A percentile compares a stretch with the other conserved stretches of the same genome.
phyloP scores from a whole-genome alignment of 805 yeast species.

The Suhomyces faveliae region DNA sequence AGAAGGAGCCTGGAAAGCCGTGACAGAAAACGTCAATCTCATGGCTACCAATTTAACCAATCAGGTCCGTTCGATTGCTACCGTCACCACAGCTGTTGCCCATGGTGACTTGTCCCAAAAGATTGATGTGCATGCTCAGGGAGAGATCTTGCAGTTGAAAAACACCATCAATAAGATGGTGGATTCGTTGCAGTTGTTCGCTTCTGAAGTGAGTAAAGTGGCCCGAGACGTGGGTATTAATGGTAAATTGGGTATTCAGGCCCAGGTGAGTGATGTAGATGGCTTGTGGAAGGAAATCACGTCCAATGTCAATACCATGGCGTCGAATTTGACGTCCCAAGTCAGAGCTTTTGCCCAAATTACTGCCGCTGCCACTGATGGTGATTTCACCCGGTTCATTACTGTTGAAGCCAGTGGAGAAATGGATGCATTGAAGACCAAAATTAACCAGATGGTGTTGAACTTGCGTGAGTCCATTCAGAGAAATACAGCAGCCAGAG shows the following conservation, averaged over 20 bases:
- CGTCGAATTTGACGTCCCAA: slow-evolving; percentile 87
- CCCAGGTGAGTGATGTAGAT: slow-evolving; percentile 86
- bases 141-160: slow-evolving; percentile 82
- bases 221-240: slow-evolving; percentile 93
- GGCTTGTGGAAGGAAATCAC: slow-evolving; percentile 92
- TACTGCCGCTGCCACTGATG: slow-evolving; percentile 92
- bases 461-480: slow-evolving; percentile 86
- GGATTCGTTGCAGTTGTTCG: slow-evolving; percentile 83
- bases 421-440: slow-evolving; percentile 70
- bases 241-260: slow-evolving; percentile 90
- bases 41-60: slow-evolving; percentile 55
- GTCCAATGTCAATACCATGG: slow-evolving; percentile 90
- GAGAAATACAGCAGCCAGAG: slow-evolving; percentile 89
- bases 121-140: slow-evolving; percentile 87
- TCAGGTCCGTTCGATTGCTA: slow-evolving; percentile 85
- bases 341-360: slow-evolving; percentile 92
- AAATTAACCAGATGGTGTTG: slow-evolving; percentile 60
- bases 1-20: slow-evolving; percentile 52
- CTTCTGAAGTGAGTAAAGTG: slow-evolving; percentile 83
- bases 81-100: slow-evolving; percentile 90
- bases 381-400: slow-evolving; percentile 85
- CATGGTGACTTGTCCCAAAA: slow-evolving; percentile 84
- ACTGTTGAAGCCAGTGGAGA: slow-evolving; percentile 92
- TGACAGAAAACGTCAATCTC: slow-evolving; percentile 45
- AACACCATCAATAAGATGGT: slow-evolving; percentile 91